Evolutionary conservation across 1,139 yeast species (phyloP), one percentile per base, ranked within the genome.

Genomic region (Sugiyamaella xylanicola): DNA sequence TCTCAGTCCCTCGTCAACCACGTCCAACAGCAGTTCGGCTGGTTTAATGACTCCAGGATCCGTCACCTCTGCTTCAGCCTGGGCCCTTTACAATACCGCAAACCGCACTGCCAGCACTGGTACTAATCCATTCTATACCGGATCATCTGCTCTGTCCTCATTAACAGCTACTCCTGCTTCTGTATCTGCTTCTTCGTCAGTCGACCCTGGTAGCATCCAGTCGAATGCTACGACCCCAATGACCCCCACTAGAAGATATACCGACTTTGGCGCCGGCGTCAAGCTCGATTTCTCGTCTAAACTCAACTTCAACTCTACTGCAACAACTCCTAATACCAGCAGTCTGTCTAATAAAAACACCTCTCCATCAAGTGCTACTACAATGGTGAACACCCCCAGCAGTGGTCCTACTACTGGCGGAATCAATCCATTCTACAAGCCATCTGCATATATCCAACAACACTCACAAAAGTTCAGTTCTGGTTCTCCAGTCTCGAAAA

Each of bases 381-480:
- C 48, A 22, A 48, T 46, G 20, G 56, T 39, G 15, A 44, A 40
- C 17, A 36, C 54, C 25, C 40, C 53, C 9, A 9, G 29, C n/a
- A n/a, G n/a, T n/a, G n/a, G n/a, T 39, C 47, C 55, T 42, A 36
- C 55, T 20, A 45, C 55, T 8, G 52, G 60, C 19, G 68, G 70
- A 37, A 65, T 64, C 54, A 70, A 71, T 58, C 74, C 74, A 15
- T 71, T 70, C 59, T 71, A 71, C 61, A 59, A 65, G 53, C 72
- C 72, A 25, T 70, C 72, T n/a, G 48, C 69, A n/a, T 70, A 62
- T 56, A 57, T 69, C 39, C 35, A 54, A 37, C 47, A 32, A 22
- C 51, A 19, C 37, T 9, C 45, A 25, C 48, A 37, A 39, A 48
- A 53, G 36, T 46, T 13, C 40, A 42, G 48, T 25, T 16, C 17